phyloP scores from a whole-genome alignment of 225 moss, liverwort and hornwort genomes.

The Neckera pumila region DNA sequence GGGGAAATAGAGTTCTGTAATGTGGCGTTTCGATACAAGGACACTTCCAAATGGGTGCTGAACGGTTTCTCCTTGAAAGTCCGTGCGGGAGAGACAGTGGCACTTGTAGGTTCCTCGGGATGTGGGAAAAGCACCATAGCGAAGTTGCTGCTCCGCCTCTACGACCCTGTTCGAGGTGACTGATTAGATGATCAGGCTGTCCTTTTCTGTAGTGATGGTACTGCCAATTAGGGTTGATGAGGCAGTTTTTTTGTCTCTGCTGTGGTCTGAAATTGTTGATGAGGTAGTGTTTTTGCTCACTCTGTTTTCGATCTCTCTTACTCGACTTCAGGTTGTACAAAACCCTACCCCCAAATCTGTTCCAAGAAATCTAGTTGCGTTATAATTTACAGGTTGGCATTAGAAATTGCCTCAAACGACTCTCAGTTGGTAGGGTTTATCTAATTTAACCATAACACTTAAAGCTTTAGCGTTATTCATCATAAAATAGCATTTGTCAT shows the following conservation, averaged over 20 bases:
- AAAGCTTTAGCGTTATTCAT: background rate
- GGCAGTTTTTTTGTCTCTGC: background rate
- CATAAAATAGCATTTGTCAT: background rate
- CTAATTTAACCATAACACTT: background rate
- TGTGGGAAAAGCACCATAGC: slow-evolving; percentile 92
- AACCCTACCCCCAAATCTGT: background rate
- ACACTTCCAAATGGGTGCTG: slow-evolving; percentile 64
- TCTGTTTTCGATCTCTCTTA: background rate
- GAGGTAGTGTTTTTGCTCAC: background rate
- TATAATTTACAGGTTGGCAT: background rate
- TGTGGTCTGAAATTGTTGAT: background rate
- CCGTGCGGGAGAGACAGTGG: slow-evolving; percentile 84
- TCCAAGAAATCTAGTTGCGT: background rate
- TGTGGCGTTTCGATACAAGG: slow-evolving; percentile 73
- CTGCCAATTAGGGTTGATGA: background rate
- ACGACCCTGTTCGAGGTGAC: slow-evolving; percentile 78
- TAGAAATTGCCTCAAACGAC: background rate
- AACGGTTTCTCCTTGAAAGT: slow-evolving; percentile 66
- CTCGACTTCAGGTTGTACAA: background rate
- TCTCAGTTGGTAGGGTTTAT: background rate
- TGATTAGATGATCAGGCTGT: background rate
- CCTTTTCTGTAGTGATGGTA: background rate
- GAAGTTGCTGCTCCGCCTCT: slow-evolving; percentile 89
- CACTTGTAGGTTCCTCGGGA: slow-evolving; percentile 90
- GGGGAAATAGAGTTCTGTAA: slow-evolving; percentile 69